Evolutionary conservation across 768 basidiomycete species (phyloP).

Genomic region (Hydnum rufescens): DNA sequence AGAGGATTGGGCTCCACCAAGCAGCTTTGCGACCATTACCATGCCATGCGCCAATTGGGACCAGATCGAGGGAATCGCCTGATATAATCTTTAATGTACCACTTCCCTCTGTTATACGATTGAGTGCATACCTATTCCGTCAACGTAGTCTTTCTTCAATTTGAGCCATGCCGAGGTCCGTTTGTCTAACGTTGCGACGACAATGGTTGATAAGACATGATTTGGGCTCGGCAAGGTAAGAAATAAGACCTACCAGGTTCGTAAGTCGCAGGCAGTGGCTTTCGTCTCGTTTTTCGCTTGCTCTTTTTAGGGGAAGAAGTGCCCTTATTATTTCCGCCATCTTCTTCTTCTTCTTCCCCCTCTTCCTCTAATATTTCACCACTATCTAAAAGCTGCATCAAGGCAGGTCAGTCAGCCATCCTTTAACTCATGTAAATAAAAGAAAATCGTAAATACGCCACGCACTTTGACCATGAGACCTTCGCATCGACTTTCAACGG

Average conservation of each 20-base stretch:
- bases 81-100: background rate
- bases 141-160: constrained; percentile 82
- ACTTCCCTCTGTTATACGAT: too few species aligned
- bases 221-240: background rate
- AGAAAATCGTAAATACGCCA: constrained; percentile 1
- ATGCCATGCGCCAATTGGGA: constrained; percentile 53
- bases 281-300: constrained; percentile 22
- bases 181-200: constrained; percentile 34
- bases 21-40: constrained; percentile 74
- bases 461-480: constrained; percentile 85
- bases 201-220: background rate
- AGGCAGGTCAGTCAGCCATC: too few species aligned
- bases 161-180: constrained; percentile 78
- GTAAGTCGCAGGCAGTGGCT: constrained; percentile 66
- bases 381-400: constrained; percentile 41
- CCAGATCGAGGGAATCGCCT: constrained; percentile 20
- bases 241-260: constrained; percentile 34
- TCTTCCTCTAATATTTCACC: constrained; percentile 22
- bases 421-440: constrained; percentile 2
- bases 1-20: constrained; percentile 84
- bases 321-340: constrained; percentile 2
- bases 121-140: constrained; percentile 36
- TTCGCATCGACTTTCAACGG: constrained; percentile 62
- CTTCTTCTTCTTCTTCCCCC: too few species aligned
- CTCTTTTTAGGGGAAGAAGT: constrained; percentile 14